These are phyloP conservation scores for Vitis amurensis DNA, from an alignment of 164 flowering plant genomes.

Conservation along the genomic window DNA sequence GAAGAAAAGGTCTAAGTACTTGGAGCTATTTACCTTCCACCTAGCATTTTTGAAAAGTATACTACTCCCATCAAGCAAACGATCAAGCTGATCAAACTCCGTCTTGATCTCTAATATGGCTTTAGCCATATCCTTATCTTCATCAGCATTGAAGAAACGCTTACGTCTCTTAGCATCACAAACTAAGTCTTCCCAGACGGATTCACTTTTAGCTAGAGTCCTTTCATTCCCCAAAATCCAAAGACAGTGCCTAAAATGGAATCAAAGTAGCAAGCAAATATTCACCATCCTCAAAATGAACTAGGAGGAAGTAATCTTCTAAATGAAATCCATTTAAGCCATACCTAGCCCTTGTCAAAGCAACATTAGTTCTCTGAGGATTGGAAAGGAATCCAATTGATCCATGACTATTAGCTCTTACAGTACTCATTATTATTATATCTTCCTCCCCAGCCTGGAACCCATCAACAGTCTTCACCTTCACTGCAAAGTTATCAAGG, in stretches of 20 bases:
- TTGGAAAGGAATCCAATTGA: too few relatives aligned
- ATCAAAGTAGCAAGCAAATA: neutral
- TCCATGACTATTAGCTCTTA: too few relatives aligned
- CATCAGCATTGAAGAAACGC: slow-evolving; percentile 49
- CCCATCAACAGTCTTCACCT: too few relatives aligned
- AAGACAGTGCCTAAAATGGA: slow-evolving; percentile 41
- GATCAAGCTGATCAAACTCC: slow-evolving; percentile 66
- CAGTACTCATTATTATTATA: too few relatives aligned
- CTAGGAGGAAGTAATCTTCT: neutral
- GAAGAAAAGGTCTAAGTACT: neutral
- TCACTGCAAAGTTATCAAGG: too few relatives aligned
- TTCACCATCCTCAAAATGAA: neutral
- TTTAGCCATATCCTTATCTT: slow-evolving; percentile 42
- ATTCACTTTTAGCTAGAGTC: slow-evolving; percentile 33
- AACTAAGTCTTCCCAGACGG: slow-evolving; percentile 42
- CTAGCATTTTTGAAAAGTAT: slow-evolving; percentile 45
- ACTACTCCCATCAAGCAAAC: slow-evolving; percentile 56
- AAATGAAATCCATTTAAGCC: neutral
- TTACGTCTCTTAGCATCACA: slow-evolving; percentile 47
- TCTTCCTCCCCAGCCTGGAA: too few relatives aligned
- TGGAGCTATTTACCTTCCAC: slow-evolving; percentile 65
- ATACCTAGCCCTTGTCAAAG: slow-evolving; percentile 45
- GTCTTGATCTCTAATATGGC: slow-evolving; percentile 49
- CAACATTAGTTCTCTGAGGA: too few relatives aligned
- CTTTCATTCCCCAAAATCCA: slow-evolving; percentile 62